A percentile compares a stretch with the other conserved stretches of the same genome.
phyloP scores from a whole-genome alignment of 2,329 filamentous ascomycete genomes.

The Raffaelea arxii region DNA sequence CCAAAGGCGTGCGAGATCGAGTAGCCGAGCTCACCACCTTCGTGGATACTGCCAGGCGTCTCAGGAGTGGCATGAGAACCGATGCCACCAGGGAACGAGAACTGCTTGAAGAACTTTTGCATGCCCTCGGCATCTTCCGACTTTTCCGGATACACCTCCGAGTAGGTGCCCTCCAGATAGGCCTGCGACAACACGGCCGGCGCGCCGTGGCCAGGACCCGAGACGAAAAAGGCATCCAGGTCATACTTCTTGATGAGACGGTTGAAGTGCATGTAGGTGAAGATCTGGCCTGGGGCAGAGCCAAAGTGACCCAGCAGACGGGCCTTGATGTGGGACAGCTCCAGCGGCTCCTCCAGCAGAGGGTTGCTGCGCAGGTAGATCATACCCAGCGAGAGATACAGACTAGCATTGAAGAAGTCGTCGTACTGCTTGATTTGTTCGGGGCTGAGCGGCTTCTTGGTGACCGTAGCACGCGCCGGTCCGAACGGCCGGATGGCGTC shows the following conservation, averaged over 20 bases:
- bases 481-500: constrained; percentile 57
- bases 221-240: constrained; percentile 62
- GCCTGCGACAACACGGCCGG: constrained; percentile 67
- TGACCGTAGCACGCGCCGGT: constrained; percentile 53
- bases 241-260: constrained; percentile 73
- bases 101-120: constrained; percentile 71
- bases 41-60: constrained; percentile 67
- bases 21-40: constrained; percentile 76
- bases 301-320: constrained; percentile 71
- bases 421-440: constrained; percentile 61
- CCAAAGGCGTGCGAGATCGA: constrained; percentile 72
- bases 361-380: constrained; percentile 69
- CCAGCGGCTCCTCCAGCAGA: constrained; percentile 59
- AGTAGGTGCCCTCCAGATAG: constrained; percentile 69
- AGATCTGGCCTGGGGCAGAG: constrained; percentile 70
- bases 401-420: constrained; percentile 63
- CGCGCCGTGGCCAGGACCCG: constrained; percentile 68
- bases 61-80: constrained; percentile 71
- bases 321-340: constrained; percentile 61
- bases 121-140: constrained; percentile 58
- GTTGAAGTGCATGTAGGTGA: constrained; percentile 77
- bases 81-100: constrained; percentile 72
- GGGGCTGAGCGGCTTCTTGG: constrained; percentile 49
- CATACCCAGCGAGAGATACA: constrained; percentile 72
- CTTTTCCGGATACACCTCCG: constrained; percentile 68